Evolutionary conservation across 2,329 filamentous ascomycete genomes (phyloP).

Genomic region (Neurospora crassa): DNA sequence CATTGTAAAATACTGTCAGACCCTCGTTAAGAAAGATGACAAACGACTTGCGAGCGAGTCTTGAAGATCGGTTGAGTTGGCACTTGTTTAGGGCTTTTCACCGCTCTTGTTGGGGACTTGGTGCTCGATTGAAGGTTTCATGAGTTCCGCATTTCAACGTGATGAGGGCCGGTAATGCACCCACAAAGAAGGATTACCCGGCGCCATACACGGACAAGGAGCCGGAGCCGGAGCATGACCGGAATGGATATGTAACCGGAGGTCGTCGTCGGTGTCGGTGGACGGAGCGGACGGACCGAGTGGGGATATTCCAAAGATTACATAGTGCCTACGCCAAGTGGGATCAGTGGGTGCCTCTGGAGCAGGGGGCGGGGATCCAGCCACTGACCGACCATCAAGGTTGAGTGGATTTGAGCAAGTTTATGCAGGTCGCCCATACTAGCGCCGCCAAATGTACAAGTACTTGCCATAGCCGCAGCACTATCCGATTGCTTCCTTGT

Average conservation of each 20-base stretch:
- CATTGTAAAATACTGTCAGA: too few relatives aligned
- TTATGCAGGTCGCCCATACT: conserved; percentile 24
- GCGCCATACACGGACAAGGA: not conserved
- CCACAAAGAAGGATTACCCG: too few relatives aligned
- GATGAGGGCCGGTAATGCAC: too few relatives aligned
- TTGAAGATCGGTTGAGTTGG: too few relatives aligned
- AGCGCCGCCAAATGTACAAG: conserved; percentile 21
- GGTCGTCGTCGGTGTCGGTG: not conserved
- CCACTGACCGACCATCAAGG: conserved; percentile 1
- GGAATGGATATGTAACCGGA: not conserved
- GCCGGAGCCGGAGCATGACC: not conserved
- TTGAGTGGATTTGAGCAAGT: conserved; percentile 45
- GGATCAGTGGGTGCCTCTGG: not conserved
- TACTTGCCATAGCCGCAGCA: conserved; percentile 20
- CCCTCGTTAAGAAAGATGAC: too few relatives aligned
- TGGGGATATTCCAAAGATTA: not conserved
- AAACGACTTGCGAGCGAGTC: too few relatives aligned
- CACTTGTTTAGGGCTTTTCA: too few relatives aligned
- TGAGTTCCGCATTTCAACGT: too few relatives aligned
- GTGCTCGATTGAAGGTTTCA: too few relatives aligned
- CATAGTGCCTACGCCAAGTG: not conserved
- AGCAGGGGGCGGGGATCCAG: conserved; percentile 1
- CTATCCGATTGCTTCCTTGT: not conserved
- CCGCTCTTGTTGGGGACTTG: too few relatives aligned
- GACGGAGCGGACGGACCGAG: not conserved